Base-by-base conservation (phyloP, 331 rosid species). In the Ulmus americana region DNA sequence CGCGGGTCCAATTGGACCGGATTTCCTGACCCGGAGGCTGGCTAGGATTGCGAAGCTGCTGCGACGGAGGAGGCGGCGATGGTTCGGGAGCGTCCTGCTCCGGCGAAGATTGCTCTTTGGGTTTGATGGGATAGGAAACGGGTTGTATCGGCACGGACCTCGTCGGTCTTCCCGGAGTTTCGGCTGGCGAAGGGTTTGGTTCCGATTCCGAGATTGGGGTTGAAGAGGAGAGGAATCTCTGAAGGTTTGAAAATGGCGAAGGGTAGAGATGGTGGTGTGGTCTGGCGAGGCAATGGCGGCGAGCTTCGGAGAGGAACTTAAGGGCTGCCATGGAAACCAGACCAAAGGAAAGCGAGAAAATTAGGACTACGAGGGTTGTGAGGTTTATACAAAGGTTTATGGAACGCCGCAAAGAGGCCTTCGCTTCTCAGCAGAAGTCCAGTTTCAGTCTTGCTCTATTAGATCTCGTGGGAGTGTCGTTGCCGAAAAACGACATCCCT, bases 101-200 rank as follows among this genome's bases (percentile, higher is more conserved):
- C 28, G 74, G 50, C 5, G 71, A 56, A 10, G 86, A 13, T 0
- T 72, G 62, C 12, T 64, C 81, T 51, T 83, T 77, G 47, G 95
- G 90, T 62, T 88, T 88, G 70, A 63, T 11, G 28, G 96, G 71
- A 74, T 86, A 89, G 0, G 98, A 83, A 45, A 89, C 88, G 39
- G 95, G 80, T 45, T 82, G 82, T 66, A 89, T 82, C n/a, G 83
- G 73, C 4, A 67, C 69, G 49, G 89, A 22, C 16, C 70, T 64
- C 42, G 78, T 39, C 59, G 78, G 70, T 58, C 61, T 62, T 22
- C 47, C 46, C 13, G 81, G 65, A 16, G 74, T 39, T 55, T 71
- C 62, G 9, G 72, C 28, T 22, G 75, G 48, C 4, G 64, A 45
- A 4, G 69, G 71, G 70, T 64, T 70, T 39, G 84, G 56, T 16